These are phyloP conservation scores for Chrysochromulina tobinii DNA, from an alignment of 78 protist species.

Conservation along the genomic window DNA sequence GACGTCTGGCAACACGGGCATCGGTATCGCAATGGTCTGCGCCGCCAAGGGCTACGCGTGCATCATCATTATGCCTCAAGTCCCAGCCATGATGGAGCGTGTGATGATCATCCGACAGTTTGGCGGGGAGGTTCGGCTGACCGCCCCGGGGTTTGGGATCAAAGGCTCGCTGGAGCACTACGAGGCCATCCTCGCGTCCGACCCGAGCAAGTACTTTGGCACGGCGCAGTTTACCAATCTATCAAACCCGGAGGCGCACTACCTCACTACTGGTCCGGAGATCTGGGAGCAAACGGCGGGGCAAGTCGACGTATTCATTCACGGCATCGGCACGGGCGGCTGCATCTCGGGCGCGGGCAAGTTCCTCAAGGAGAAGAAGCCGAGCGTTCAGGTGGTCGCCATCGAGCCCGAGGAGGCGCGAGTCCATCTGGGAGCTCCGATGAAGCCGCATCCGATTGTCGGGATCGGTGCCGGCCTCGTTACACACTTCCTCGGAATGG, in stretches of 20 bases:
- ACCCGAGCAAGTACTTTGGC: neutral
- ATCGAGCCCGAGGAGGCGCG: neutral
- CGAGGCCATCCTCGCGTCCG: neutral
- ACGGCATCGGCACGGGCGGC: slow-evolving; percentile 50
- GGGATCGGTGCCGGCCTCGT: neutral
- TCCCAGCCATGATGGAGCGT: neutral
- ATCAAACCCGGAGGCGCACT: neutral
- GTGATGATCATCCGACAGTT: neutral
- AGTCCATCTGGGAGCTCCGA: neutral
- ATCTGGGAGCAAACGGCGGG: slow-evolving; percentile 11
- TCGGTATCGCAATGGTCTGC: slow-evolving; percentile 15
- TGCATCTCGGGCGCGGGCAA: slow-evolving; percentile 34
- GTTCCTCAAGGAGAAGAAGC: slow-evolving; percentile 2
- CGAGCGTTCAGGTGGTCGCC: neutral
- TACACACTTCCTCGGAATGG: neutral
- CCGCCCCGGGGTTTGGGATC: too few species aligned
- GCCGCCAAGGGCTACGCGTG: slow-evolving; percentile 6
- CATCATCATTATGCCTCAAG: slow-evolving; percentile 34
- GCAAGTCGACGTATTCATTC: neutral
- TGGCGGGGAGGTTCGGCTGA: slow-evolving; percentile 33
- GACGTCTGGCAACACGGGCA: slow-evolving; percentile 51
- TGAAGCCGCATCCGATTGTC: neutral
- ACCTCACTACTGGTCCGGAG: slow-evolving; percentile 17
- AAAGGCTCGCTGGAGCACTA: neutral
- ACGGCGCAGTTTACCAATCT: neutral